Conservation (phyloP, 176 grass and related monocot species). For the Oryza longistaminata region DNA sequence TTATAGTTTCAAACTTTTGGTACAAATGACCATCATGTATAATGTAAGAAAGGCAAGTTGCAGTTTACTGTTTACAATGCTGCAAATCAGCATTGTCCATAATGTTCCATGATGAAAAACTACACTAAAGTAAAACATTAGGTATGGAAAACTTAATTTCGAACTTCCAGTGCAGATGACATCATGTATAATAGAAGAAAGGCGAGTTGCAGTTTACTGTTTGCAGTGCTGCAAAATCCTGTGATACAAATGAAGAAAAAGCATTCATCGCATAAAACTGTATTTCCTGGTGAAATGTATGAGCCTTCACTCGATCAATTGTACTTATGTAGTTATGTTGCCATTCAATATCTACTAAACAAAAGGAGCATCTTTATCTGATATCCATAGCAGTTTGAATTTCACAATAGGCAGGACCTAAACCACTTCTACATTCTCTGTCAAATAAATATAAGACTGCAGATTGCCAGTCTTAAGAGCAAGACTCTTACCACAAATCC, state of each 20-base stretch:
- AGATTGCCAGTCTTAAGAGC: neutral
- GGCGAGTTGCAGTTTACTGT: neutral
- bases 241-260: neutral
- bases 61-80: too few relatives aligned
- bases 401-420: neutral
- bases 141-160: neutral
- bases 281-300: neutral
- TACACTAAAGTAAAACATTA: neutral
- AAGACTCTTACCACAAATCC: neutral
- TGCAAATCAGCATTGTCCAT: neutral
- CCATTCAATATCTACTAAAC: neutral
- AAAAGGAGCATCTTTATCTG: neutral
- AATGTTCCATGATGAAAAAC: neutral
- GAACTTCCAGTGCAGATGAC: neutral
- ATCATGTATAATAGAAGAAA: neutral
- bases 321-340: neutral
- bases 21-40: neutral
- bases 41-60: neutral
- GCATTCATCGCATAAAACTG: conserved; percentile 9
- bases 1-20: neutral
- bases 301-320: neutral
- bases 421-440: neutral
- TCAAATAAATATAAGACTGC: neutral
- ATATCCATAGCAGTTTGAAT: neutral
- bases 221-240: neutral